Conservation (phyloP, 2,329 filamentous ascomycete species). For the Botrytis aclada region DNA sequence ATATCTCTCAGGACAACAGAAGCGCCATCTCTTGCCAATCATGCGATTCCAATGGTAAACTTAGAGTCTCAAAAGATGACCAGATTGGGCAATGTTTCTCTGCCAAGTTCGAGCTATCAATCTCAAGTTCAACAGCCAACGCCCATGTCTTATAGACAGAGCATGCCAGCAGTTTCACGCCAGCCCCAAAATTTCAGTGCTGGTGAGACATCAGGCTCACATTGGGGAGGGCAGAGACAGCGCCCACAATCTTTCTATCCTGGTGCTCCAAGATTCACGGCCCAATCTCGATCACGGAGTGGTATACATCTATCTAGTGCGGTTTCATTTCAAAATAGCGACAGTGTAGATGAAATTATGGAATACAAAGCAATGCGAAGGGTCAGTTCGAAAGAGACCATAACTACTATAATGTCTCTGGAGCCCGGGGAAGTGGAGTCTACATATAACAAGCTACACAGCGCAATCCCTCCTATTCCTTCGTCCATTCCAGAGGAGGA, state of each 20-base stretch:
- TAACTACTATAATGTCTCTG: conserved; percentile 34
- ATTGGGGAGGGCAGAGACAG: conserved; percentile 21
- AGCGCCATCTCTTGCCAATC: conserved; percentile 20
- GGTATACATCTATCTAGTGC: conserved; percentile 26
- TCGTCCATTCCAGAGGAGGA: conserved; percentile 22
- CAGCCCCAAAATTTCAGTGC: background rate
- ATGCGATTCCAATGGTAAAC: conserved; percentile 15
- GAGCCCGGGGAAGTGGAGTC: conserved; percentile 32
- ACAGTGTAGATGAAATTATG: conserved; percentile 26
- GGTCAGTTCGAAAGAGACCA: conserved; percentile 32
- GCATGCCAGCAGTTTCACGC: conserved; percentile 16
- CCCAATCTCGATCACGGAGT: conserved; percentile 28
- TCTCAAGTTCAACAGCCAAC: conserved; percentile 15
- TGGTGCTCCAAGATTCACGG: conserved; percentile 26
- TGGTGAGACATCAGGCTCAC: conserved; percentile 11
- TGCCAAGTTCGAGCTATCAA: background rate
- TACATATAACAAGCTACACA: conserved; percentile 28
- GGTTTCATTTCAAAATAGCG: conserved; percentile 24
- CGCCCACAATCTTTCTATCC: conserved; percentile 22
- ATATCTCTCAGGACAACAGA: conserved; percentile 1
- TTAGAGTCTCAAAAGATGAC: conserved; percentile 6
- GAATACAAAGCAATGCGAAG: conserved; percentile 29
- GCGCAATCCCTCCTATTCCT: conserved; percentile 29
- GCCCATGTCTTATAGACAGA: conserved; percentile 19
- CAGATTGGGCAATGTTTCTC: conserved; percentile 1